These are phyloP conservation scores for Ustulina deusta DNA, from an alignment of 2,329 filamentous ascomycete genomes.

Conservation along the genomic window DNA sequence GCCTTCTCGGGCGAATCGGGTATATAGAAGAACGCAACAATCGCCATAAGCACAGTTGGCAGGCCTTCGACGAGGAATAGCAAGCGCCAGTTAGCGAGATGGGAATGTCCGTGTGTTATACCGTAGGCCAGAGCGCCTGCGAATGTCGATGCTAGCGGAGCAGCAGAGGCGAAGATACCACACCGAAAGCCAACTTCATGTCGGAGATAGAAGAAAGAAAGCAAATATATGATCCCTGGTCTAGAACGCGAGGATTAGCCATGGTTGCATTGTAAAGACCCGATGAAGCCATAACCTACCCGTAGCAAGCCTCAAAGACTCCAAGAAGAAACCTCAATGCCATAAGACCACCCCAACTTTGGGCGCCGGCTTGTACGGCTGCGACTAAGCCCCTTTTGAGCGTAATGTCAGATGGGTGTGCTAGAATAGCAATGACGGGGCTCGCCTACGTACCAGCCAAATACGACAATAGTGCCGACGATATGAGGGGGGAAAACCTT, in stretches of 20 bases:
- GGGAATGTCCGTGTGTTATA: slow-evolving; percentile 77
- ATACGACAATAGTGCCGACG: slow-evolving; percentile 57
- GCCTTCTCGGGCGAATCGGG: slow-evolving; percentile 79
- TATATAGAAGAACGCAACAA: slow-evolving; percentile 78
- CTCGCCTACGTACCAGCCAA: slow-evolving; percentile 41
- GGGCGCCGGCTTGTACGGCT: slow-evolving; percentile 75
- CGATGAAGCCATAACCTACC: slow-evolving; percentile 33
- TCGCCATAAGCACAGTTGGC: slow-evolving; percentile 79
- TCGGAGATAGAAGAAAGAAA: slow-evolving; percentile 46
- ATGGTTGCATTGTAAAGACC: neutral
- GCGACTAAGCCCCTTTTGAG: slow-evolving; percentile 82
- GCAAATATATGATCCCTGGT: slow-evolving; percentile 35
- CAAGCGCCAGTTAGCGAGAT: slow-evolving; percentile 83
- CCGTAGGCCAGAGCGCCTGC: slow-evolving; percentile 82
- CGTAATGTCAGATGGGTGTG: slow-evolving; percentile 62
- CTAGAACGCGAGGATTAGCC: slow-evolving; percentile 23
- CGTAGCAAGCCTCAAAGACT: slow-evolving; percentile 41
- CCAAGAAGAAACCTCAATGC: slow-evolving; percentile 72
- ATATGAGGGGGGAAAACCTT: slow-evolving; percentile 70
- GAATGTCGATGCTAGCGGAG: slow-evolving; percentile 82
- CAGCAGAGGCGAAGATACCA: slow-evolving; percentile 70
- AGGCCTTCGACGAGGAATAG: slow-evolving; percentile 88
- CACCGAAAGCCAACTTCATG: slow-evolving; percentile 46
- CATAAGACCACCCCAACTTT: slow-evolving; percentile 71
- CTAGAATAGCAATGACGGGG: neutral